Conservation (phyloP, 805 yeast genomes). For the Starmerella apicola region DNA sequence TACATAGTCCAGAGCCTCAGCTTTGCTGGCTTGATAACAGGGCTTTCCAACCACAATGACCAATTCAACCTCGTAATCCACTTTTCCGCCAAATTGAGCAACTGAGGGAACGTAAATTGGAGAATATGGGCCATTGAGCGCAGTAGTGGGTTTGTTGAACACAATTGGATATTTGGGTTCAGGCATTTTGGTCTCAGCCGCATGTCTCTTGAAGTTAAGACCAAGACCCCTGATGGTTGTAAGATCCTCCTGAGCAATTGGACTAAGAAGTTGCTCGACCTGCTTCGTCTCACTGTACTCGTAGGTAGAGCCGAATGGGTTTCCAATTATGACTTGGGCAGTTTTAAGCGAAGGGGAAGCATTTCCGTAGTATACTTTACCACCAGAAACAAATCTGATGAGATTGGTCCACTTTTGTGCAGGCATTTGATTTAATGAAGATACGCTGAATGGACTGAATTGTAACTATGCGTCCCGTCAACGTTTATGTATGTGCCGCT, state of each 20-base stretch:
- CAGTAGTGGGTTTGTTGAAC: conserved; percentile 39
- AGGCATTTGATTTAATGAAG: too few relatives aligned
- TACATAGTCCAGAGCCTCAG: conserved; percentile 36
- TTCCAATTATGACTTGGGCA: conserved; percentile 38
- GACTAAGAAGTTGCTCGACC: conserved; percentile 31
- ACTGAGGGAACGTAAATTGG: conserved; percentile 30
- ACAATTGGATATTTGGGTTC: conserved; percentile 39
- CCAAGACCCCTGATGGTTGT: conserved; percentile 39
- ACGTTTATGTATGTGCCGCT: too few relatives aligned
- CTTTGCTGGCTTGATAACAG: conserved; percentile 34
- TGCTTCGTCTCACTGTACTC: conserved; percentile 29
- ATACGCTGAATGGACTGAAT: too few relatives aligned
- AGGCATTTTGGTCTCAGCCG: conserved; percentile 31
- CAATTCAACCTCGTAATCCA: conserved; percentile 45
- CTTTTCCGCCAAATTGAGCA: conserved; percentile 25
- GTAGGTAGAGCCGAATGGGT: conserved; percentile 30
- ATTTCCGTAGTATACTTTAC: conserved; percentile 36
- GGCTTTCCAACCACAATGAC: conserved; percentile 41
- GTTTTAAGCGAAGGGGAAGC: conserved; percentile 32
- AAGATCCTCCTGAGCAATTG: conserved; percentile 30
- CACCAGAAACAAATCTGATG: conserved; percentile 39
- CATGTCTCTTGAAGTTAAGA: conserved; percentile 38
- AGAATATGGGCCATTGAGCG: conserved; percentile 35
- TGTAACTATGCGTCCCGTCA: too few relatives aligned
- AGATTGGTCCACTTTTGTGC: conserved; percentile 24